These are phyloP conservation scores for Aciculosporium take DNA, from an alignment of 2,329 filamentous ascomycete species.

Conservation along the genomic window DNA sequence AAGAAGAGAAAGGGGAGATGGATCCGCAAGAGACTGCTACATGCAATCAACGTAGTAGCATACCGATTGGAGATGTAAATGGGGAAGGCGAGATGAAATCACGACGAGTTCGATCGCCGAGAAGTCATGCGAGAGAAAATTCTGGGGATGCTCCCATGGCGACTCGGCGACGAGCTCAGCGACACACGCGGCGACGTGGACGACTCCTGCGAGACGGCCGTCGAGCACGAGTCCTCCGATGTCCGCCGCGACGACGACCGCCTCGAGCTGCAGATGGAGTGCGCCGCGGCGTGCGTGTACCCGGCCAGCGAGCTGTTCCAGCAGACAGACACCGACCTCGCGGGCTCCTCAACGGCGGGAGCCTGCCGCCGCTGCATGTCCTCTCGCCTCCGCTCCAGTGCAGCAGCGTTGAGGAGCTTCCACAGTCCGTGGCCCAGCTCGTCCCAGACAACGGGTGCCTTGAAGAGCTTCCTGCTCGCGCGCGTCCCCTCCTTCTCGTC, in stretches of 20 bases:
- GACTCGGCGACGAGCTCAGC: constrained; percentile 7
- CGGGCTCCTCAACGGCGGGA: neutral
- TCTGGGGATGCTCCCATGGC: constrained; percentile 6
- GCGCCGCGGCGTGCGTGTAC: neutral
- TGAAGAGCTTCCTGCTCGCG: constrained; percentile 23
- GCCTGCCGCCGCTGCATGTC: neutral
- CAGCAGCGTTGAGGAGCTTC: constrained; percentile 12
- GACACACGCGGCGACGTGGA: constrained; percentile 5
- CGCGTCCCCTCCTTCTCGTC: constrained; percentile 21
- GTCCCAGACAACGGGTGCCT: constrained; percentile 25
- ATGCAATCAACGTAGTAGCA: too few relatives aligned
- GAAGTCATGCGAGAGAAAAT: constrained; percentile 6
- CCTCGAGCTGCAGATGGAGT: neutral
- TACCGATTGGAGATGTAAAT: too few relatives aligned
- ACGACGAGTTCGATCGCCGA: constrained; percentile 3
- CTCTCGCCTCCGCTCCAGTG: constrained; percentile 7
- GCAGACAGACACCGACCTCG: neutral
- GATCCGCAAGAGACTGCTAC: too few relatives aligned
- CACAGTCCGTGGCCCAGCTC: constrained; percentile 22
- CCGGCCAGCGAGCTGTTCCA: constrained; percentile 1
- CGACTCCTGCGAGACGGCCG: constrained; percentile 2
- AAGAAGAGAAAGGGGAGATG: neutral
- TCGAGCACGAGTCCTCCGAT: constrained; percentile 5
- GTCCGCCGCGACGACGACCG: constrained; percentile 4
- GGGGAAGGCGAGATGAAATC: neutral